Conservation (phyloP, 2,329 filamentous ascomycete species). For the Fusarium sp. region DNA sequence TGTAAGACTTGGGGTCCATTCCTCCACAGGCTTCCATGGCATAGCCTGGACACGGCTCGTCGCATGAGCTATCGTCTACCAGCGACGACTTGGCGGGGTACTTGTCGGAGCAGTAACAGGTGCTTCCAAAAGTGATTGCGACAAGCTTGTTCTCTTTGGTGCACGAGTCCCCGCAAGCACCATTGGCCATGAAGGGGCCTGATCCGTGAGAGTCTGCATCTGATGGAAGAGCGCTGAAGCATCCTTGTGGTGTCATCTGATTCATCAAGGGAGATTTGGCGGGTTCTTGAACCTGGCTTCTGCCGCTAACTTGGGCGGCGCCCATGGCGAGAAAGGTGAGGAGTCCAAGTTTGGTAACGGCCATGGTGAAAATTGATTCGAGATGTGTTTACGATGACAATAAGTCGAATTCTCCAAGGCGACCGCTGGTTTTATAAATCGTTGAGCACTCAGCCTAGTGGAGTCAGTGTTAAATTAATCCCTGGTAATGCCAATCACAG, state of each 20-base stretch:
- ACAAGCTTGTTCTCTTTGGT: background rate
- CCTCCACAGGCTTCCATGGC: conserved; percentile 22
- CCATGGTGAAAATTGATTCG: background rate
- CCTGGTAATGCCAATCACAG: background rate
- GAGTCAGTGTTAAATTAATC: conserved; percentile 3
- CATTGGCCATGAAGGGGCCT: background rate
- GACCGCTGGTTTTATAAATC: background rate
- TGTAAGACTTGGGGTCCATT: background rate
- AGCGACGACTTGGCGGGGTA: conserved; percentile 19
- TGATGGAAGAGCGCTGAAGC: conserved; percentile 22
- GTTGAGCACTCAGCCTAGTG: background rate
- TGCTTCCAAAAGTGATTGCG: background rate
- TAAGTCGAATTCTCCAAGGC: background rate
- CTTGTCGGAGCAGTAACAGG: conserved; percentile 28
- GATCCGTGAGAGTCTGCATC: background rate
- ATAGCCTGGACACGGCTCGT: conserved; percentile 27
- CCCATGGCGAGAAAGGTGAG: background rate
- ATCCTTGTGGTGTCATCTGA: conserved; percentile 25
- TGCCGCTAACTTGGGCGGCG: background rate
- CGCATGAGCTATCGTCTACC: conserved; percentile 29
- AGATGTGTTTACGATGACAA: background rate
- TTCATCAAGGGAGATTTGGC: background rate
- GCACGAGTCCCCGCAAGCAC: conserved; percentile 2
- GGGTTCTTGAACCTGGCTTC: conserved; percentile 51
- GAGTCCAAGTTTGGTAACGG: background rate